phyloP scores from a whole-genome alignment of 2,329 filamentous ascomycete species.

The Chrysoporthe deuterocubensis region DNA sequence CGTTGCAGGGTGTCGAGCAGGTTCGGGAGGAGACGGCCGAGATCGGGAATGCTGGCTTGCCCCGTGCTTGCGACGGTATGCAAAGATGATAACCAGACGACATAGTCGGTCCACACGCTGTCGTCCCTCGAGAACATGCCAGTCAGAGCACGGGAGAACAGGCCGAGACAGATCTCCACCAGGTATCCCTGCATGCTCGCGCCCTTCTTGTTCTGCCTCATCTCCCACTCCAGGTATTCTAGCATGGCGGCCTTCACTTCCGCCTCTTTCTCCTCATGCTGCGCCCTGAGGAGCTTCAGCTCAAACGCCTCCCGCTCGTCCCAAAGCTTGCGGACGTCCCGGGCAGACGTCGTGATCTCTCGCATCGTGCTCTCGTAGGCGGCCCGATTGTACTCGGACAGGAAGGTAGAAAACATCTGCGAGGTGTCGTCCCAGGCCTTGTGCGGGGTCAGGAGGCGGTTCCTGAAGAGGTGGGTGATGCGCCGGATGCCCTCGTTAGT shows the following conservation, averaged over 20 bases:
- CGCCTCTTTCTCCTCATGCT: conserved; percentile 58
- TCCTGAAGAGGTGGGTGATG: conserved; percentile 70
- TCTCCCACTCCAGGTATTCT: conserved; percentile 88
- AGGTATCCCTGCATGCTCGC: conserved; percentile 49
- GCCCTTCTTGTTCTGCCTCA: conserved; percentile 62
- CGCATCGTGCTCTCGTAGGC: conserved; percentile 78
- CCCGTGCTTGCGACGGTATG: conserved; percentile 42
- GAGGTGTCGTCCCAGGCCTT: conserved; percentile 75
- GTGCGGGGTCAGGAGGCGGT: conserved; percentile 74
- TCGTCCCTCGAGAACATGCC: conserved; percentile 73
- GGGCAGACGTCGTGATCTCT: conserved; percentile 65
- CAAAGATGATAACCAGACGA: conserved; percentile 70
- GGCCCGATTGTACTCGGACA: conserved; percentile 71
- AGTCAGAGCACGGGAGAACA: conserved; percentile 79
- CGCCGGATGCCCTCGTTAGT: conserved; percentile 63
- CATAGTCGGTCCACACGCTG: conserved; percentile 80
- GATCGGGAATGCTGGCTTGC: conserved; percentile 44
- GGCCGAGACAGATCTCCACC: conserved; percentile 59
- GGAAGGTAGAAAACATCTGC: conserved; percentile 73
- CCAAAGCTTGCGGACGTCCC: conserved; percentile 66
- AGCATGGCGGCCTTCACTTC: conserved; percentile 56
- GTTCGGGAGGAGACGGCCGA: conserved; percentile 45
- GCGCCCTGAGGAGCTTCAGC: conserved; percentile 64
- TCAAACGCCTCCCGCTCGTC: conserved; percentile 70
- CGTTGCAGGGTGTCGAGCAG: conserved; percentile 76